phyloP scores from a whole-genome alignment of 345 rosid species.

The Eucalyptus lansdowneana region DNA sequence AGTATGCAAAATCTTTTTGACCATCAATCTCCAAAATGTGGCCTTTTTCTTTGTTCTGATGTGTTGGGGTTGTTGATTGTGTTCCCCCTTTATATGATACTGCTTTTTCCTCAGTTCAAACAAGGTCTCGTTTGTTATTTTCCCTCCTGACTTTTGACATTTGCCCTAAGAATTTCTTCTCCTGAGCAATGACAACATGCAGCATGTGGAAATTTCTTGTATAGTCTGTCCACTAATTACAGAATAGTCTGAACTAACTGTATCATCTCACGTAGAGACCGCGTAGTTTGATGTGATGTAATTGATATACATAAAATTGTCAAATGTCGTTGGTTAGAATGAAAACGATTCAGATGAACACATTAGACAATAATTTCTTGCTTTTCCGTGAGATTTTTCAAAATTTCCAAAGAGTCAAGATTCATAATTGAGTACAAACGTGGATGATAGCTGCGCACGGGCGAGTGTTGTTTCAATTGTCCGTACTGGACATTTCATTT shows the following conservation, averaged over 20 bases:
- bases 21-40: neutral
- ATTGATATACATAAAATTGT: neutral
- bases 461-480: neutral
- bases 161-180: neutral
- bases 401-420: neutral
- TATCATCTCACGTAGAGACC: neutral
- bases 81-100: neutral
- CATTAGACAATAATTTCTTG: neutral
- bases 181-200: neutral
- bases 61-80: neutral
- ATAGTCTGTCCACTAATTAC: neutral
- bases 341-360: neutral
- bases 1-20: neutral
- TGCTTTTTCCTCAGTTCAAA: neutral
- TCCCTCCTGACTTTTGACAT: neutral
- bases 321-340: neutral
- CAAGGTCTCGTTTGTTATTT: neutral
- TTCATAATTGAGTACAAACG: neutral
- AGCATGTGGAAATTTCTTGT: neutral
- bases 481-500: neutral
- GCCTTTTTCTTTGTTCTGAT: neutral
- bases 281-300: neutral
- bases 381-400: neutral
- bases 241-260: neutral
- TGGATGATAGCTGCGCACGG: neutral